Evolutionary conservation across 257 asterid species (phyloP), one percentile per base, ranked within the genome.

Genomic region (Rehmannia glutinosa): DNA sequence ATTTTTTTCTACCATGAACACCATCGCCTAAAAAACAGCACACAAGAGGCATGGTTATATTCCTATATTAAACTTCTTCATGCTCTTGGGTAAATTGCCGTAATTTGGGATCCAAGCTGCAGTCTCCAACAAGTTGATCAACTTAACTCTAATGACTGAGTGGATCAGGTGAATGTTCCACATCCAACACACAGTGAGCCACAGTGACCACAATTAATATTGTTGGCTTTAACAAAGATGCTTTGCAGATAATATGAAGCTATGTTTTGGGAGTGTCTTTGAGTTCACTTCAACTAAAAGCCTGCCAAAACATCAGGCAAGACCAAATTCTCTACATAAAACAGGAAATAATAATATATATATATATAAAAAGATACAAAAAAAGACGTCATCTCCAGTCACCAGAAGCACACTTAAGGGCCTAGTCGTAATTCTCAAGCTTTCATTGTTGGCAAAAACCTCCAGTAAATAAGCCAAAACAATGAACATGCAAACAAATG

Each of bases 91-190:
- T 24, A 55, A 5, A 23, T 17, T 4, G 24, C 27, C 46, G 47
- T 32, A n/a, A 45, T 45, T 65, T 1, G 30, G 30, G 21, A 30
- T 66, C 43, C 32, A 6, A 52, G 8, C 50, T 11, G 9, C 8
- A 36, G 67, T 52, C 39, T 21, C 60, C 21, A 70, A 20, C 54
- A 3, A 16, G 30, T 51, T 51, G 59, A 32, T 53, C 55, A 39
- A 64, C 66, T 30, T 17, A 69, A 56, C 59, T 23, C 59, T 15
- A 47, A 52, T 7, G 66, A 45, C 39, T 52, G 69, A 47, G 20
- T 15, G 1, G 7, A 24, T 57, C 49, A 51, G n/a, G 58, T 59
- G 36, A 30, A 33, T 67, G 36, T 43, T 38, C 61, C 72, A 7
- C 17, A 68, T 46, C 54, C 43, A 16, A 30, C 66, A 72, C 54